Base-by-base conservation (phyloP, 2,329 filamentous ascomycete species). In the Coniella lustricola region DNA sequence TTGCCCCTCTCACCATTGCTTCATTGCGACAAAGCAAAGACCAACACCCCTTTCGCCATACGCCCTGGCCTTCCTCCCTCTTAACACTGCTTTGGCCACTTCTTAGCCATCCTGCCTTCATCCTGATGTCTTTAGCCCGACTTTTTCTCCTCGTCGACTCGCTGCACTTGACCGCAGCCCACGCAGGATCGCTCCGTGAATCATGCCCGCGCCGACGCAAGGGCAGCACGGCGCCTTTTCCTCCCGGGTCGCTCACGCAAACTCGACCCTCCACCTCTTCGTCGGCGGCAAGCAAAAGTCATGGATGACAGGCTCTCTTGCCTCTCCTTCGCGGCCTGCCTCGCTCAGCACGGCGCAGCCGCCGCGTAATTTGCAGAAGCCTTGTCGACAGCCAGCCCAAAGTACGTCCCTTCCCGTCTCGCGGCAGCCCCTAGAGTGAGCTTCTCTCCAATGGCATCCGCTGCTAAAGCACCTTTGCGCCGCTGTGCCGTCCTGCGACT, bases 201-300 rank as follows among this genome's bases (percentile, higher is more conserved):
- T 42, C 39, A 56, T 54, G 54, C 53, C 53, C 33, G 40, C 31
- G 21, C 36, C 44, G 42, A 34, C 34, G 40, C 22, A 18, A 40
- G 48, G 40, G 36, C 39, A 36, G 31, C 14, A 44, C 14, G 40
- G 48, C 48, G 36, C 40, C 22, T 44, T 35, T 17, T 45, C 42
- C 14, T 21, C 32, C 7, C 44, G 60, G 22, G 58, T 62, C 51
- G 59, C 60, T 2, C 53, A 53, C 1, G 52, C 61, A 10, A 65
- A 65, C 53, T 59, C 56, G 33, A 64, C 63, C 2, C 59, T 58
- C 20, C 60, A 59, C 44, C 48, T 55, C 18, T 65, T 65, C 46
- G 54, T 65, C 32, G 57, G 56, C 3, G 42, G 53, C 18, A 53
- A 37, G 38, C 54, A 61, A 44, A 62, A 59, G 42, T 45, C 60